These are phyloP conservation scores for Geotrichum cucujoidarum DNA, from an alignment of 1,139 yeast species.

Conservation along the genomic window DNA sequence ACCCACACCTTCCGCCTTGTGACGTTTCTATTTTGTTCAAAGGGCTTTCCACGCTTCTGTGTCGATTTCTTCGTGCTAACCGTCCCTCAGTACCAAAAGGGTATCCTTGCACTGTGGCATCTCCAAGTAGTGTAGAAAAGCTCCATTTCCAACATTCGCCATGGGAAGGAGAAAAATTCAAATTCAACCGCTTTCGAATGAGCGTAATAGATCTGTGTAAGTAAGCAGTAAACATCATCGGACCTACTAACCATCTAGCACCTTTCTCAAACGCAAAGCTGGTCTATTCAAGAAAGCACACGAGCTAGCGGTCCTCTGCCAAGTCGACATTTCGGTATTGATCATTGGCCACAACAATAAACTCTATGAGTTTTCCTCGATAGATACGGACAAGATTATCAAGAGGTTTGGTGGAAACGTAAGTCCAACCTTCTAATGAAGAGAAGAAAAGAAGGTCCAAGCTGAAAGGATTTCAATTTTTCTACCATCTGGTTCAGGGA, in stretches of 20 bases:
- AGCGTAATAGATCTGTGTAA: constrained; percentile 61
- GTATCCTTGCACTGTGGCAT: too few relatives aligned
- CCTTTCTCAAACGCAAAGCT: constrained; percentile 90
- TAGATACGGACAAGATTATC: constrained; percentile 58
- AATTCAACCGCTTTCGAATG: constrained; percentile 85
- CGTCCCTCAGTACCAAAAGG: too few relatives aligned
- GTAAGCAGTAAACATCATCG: constrained; percentile 21
- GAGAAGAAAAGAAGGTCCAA: background rate
- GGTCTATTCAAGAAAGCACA: constrained; percentile 96
- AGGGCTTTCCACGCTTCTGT: too few relatives aligned
- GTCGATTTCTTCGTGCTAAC: too few relatives aligned
- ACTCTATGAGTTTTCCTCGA: constrained; percentile 76
- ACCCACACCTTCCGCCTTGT: too few relatives aligned
- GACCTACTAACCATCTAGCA: constrained; percentile 34
- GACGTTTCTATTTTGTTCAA: too few relatives aligned
- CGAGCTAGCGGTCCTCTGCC: constrained; percentile 86
- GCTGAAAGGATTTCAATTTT: too few relatives aligned
- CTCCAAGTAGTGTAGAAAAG: too few relatives aligned
- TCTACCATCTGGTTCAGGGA: too few relatives aligned
- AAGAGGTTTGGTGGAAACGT: constrained; percentile 45
- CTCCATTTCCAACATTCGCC: background rate
- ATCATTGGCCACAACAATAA: constrained; percentile 81
- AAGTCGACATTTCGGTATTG: constrained; percentile 86
- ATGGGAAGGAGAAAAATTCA: constrained; percentile 98
- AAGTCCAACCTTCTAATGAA: constrained; percentile 20